Base-by-base conservation (phyloP, 305 asterid species). In the Rubia peregrina region DNA sequence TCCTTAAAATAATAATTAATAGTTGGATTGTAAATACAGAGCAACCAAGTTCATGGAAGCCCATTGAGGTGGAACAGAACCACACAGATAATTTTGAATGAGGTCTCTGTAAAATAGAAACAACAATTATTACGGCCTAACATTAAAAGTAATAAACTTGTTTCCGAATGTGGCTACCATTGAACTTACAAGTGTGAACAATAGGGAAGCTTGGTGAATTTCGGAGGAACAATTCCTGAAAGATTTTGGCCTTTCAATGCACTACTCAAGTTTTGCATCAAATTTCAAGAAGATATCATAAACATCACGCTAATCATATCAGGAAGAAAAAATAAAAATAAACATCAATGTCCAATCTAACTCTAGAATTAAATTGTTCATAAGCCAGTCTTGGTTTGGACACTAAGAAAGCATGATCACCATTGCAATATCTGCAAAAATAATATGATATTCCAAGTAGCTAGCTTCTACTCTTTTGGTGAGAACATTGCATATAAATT, bases 21-120 rank as follows among this genome's bases (percentile, higher is more conserved):
- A n/a, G n/a, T n/a, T n/a, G n/a, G n/a, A n/a, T n/a, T n/a, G 73
- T 48, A 44, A 44, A 74, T 93, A 93, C 98, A 93, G 76, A 0
- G 85, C 95, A 74, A 75, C 69, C 89, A 93, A 86, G 61, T 68
- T 71, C 89, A 90, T 77, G 22, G 87, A 83, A 44, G 92, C 86
- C 98, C 96, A 91, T 70, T 84, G 87, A 43, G 61, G 68, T 7
- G 98, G 97, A 78, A 93, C 75, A n/a, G 95, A 76, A 65, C 97
- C 97, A 65, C 79, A 76, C 14, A 93, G 82, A 77, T 53, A 71
- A 74, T 93, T 93, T 65, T 95, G 87, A 79, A 97, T 93, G 38
- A 93, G 96, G 80, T 93, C 97, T 85, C 97, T 93, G 89, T 83
- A 83, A 42, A 66, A 49, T 51, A 42, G 22, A 67, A 67, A 40